Evolutionary conservation across 768 basidiomycete genomes (phyloP).

Genomic region (Russula dissimulans): DNA sequence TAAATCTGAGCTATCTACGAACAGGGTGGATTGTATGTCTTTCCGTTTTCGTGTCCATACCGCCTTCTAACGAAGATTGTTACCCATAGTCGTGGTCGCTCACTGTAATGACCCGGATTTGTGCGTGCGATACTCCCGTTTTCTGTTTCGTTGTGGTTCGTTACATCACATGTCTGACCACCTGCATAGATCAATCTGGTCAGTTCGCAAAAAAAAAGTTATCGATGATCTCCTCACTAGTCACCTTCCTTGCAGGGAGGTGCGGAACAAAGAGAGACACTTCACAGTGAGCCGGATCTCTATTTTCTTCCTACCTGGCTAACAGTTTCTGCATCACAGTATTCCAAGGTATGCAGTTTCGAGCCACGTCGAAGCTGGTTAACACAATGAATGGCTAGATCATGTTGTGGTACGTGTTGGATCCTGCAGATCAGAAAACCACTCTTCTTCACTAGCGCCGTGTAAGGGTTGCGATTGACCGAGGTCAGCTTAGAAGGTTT

Average conservation of each 20-base stretch:
- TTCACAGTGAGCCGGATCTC: constrained; percentile 53
- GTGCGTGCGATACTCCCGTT: constrained; percentile 32
- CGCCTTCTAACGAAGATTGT: not conserved
- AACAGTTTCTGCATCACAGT: constrained; percentile 31
- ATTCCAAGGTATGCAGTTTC: constrained; percentile 56
- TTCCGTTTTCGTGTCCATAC: not conserved
- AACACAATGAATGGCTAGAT: constrained; percentile 36
- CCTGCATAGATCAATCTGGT: constrained; percentile 72
- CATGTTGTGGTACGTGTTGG: constrained; percentile 70
- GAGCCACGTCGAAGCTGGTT: not conserved
- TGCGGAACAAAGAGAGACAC: constrained; percentile 73
- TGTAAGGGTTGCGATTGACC: constrained; percentile 84
- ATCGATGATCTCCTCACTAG: constrained; percentile 14
- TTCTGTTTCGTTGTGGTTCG: not conserved
- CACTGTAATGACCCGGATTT: constrained; percentile 71
- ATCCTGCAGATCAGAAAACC: not conserved
- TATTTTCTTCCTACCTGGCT: not conserved
- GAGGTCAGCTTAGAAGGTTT: constrained; percentile 40
- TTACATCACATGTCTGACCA: constrained; percentile 9
- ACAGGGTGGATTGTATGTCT: constrained; percentile 37
- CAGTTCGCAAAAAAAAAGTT: constrained; percentile 28
- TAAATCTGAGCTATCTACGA: constrained; percentile 33
- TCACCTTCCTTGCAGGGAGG: constrained; percentile 55
- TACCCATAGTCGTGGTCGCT: constrained; percentile 54
- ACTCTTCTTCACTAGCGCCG: not conserved